phyloP scores from a whole-genome alignment of 257 asterid species.

The Asclepias syriaca region DNA sequence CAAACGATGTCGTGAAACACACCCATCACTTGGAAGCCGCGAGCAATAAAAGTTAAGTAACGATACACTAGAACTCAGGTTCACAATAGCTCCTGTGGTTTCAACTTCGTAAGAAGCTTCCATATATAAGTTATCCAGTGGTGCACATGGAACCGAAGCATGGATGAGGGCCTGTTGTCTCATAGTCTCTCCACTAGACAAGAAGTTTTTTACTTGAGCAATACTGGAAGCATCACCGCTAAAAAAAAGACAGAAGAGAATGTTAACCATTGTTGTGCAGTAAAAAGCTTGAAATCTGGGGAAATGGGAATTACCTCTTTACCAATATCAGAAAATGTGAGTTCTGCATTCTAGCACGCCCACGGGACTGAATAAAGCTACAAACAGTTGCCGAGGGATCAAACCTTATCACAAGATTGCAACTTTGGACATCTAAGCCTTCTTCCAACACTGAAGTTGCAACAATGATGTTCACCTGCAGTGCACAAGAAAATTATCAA shows the following conservation, averaged over 20 bases:
- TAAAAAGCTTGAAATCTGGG: neutral
- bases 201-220: constrained; percentile 39
- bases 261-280: neutral
- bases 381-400: constrained; percentile 74
- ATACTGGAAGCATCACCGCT: constrained; percentile 49
- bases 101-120: constrained; percentile 56
- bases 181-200: constrained; percentile 63
- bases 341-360: constrained; percentile 89
- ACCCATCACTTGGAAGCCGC: constrained; percentile 82
- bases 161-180: constrained; percentile 56
- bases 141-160: constrained; percentile 59
- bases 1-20: constrained; percentile 6
- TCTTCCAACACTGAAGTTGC: constrained; percentile 92
- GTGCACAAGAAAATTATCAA: constrained; percentile 1
- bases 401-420: constrained; percentile 88
- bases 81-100: constrained; percentile 56
- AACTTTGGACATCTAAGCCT: constrained; percentile 89
- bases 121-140: constrained; percentile 30
- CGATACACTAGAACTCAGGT: constrained; percentile 56
- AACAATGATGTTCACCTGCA: constrained; percentile 74
- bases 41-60: constrained; percentile 74
- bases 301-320: constrained; percentile 34
- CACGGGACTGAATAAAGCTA: constrained; percentile 94
- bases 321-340: constrained; percentile 77
- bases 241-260: neutral